Percentiles rank a stretch among this genome's conserved stretches.
Evolutionary conservation across 78 protist species (phyloP).

Genomic region (Dictyostelium discoideum): DNA sequence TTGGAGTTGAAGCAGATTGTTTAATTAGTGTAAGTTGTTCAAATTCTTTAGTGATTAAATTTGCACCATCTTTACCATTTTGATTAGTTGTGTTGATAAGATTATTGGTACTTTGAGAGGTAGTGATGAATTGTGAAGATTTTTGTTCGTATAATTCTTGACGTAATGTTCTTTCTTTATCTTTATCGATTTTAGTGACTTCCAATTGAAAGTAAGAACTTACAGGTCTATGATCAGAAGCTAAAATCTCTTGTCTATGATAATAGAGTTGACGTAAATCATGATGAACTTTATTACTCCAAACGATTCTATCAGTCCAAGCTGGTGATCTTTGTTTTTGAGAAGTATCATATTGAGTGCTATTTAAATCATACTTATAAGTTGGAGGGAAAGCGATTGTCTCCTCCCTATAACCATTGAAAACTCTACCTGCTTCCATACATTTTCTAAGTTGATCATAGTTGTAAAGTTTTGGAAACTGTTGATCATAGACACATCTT

Average conservation of each 20-base stretch:
- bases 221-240: conserved; percentile 94
- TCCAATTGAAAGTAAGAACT: conserved; percentile 48
- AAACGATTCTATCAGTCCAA: conserved; percentile 84
- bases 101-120: not conserved
- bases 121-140: conserved; percentile 7
- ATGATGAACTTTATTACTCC: conserved; percentile 49
- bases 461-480: conserved; percentile 36
- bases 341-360: conserved; percentile 85
- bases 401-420: conserved; percentile 88
- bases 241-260: conserved; percentile 28
- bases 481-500: not conserved
- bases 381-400: conserved; percentile 91
- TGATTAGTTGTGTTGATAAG: not conserved
- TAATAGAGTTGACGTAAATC: conserved; percentile 37
- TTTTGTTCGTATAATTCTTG: conserved; percentile 58
- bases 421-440: conserved; percentile 55
- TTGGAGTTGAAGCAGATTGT: not conserved
- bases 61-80: conserved; percentile 26
- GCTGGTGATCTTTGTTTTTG: conserved; percentile 90
- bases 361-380: conserved; percentile 91
- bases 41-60: not conserved
- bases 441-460: conserved; percentile 50
- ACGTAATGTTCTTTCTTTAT: conserved; percentile 61
- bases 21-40: not conserved
- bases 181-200: conserved; percentile 72